A percentile compares a stretch with the other conserved stretches of the same genome.
phyloP scores from a whole-genome alignment of 352 stramenopile species.

The Globisporangium spiculum region DNA sequence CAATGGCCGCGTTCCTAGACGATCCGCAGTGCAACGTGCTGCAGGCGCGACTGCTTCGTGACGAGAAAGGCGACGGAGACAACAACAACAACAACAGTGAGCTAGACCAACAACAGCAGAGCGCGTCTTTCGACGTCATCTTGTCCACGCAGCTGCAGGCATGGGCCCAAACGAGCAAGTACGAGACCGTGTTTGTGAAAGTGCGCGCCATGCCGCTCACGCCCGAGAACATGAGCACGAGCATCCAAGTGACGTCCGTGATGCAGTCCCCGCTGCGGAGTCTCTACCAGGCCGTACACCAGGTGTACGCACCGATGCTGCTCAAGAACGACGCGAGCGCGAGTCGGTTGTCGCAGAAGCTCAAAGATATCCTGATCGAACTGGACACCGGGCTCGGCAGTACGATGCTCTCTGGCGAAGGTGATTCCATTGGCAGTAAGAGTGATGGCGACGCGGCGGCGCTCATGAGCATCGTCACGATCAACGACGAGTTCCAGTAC shows the following conservation, averaged over 20 bases:
- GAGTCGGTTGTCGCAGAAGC: slow-evolving; percentile 61
- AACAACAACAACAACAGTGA: slow-evolving; percentile 15
- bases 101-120: background rate
- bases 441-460: slow-evolving; percentile 30
- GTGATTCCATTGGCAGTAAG: slow-evolving; percentile 18
- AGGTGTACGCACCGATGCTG: slow-evolving; percentile 80
- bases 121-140: slow-evolving; percentile 13
- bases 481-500: slow-evolving; percentile 86
- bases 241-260: slow-evolving; percentile 69
- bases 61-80: slow-evolving; percentile 12
- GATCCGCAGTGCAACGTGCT: slow-evolving; percentile 62
- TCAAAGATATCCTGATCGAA: slow-evolving; percentile 77
- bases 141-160: slow-evolving; percentile 33
- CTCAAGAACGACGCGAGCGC: slow-evolving; percentile 48
- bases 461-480: slow-evolving; percentile 77
- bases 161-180: slow-evolving; percentile 6
- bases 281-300: slow-evolving; percentile 78
- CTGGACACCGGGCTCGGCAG: slow-evolving; percentile 63
- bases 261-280: slow-evolving; percentile 68
- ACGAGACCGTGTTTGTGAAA: slow-evolving; percentile 69
- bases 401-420: slow-evolving; percentile 25
- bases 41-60: slow-evolving; percentile 31
- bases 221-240: slow-evolving; percentile 67
- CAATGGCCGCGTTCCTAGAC: slow-evolving; percentile 67
- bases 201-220: slow-evolving; percentile 42